A percentile compares a stretch with the other conserved stretches of the same genome.
These are phyloP conservation scores for Circinella umbellata DNA, from an alignment of 371 early-diverging fungal genomes.

Conservation along the genomic window DNA sequence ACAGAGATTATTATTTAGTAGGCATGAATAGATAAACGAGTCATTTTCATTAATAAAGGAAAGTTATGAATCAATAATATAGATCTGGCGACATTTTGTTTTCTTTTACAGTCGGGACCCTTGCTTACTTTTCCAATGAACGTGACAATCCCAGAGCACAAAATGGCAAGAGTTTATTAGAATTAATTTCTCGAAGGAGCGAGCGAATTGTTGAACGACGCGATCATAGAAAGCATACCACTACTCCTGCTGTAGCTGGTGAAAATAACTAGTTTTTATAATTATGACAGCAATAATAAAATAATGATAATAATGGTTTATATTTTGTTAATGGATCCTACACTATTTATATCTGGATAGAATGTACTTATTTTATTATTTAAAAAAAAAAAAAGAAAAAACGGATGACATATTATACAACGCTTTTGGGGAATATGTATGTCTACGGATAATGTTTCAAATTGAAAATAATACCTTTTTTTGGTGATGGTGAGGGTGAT, in stretches of 20 bases:
- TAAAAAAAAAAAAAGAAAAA: too few relatives aligned
- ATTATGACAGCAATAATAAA: too few relatives aligned
- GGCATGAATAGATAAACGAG: neutral
- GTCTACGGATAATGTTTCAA: too few relatives aligned
- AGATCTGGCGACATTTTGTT: slow-evolving; percentile 55
- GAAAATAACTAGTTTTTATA: too few relatives aligned
- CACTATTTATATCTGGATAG: too few relatives aligned
- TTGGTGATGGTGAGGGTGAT: too few relatives aligned
- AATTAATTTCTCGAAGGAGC: slow-evolving; percentile 38
- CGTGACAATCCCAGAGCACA: slow-evolving; percentile 52
- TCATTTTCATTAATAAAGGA: neutral
- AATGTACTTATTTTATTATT: too few relatives aligned
- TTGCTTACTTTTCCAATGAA: slow-evolving; percentile 57
- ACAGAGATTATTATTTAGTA: neutral
- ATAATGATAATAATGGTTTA: too few relatives aligned
- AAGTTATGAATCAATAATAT: neutral
- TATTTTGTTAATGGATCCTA: too few relatives aligned
- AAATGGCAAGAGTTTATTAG: slow-evolving; percentile 49
- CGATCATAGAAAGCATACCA: slow-evolving; percentile 22
- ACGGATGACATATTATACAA: too few relatives aligned
- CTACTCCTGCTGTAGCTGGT: neutral
- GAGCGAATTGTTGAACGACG: slow-evolving; percentile 37
- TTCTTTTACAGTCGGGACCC: slow-evolving; percentile 51
- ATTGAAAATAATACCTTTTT: too few relatives aligned
- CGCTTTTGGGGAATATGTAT: too few relatives aligned